Evolutionary conservation across 1,284 basidiomycete species (phyloP), one percentile per base, ranked within the genome.

Genomic region (Xerocomus nothofagi): DNA sequence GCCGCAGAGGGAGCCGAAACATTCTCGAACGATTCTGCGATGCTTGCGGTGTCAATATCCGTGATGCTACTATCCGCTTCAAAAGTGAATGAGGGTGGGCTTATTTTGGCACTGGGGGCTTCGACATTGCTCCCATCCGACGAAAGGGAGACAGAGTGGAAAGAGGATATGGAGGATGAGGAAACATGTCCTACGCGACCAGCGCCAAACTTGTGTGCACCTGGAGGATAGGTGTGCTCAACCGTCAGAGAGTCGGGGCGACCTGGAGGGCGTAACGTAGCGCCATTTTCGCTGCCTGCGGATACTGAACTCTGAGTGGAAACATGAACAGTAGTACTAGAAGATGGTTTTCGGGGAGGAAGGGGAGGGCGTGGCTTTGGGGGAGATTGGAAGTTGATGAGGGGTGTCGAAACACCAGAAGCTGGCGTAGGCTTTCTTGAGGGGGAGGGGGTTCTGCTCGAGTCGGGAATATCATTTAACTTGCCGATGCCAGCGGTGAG

Each of bases 131-230:
- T 71, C n/a, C 75, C 76, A 54, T 86, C 83, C 9, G 84, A 86
- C 3, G 87, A 89, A 4, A 90, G 76, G 0, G 88, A 90, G 15
- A 90, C 84, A 0, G 88, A 89, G 58, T 88, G 86, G 54, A 90
- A 88, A 17, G 87, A 90, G 6, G 87, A 88, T 32, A 89, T 77
- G 29, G 88, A 90, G 2, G 86, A 86, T 3, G 77, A 78, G 2
- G 78, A 78, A 3, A 71, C 78, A 64, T 90, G 86, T 24, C 75
- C 71, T 7, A 65, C 48, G 49, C 66, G 59, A 62, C 47, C 57
- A 63, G 61, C 53, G 67, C 61, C 61, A 54, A 62, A 67, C 55
- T 57, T 55, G 64, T 60, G 55, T 73, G 74, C 43, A 69, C 60
- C 56, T 33, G 69, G 57, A 12, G 82, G 82, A 57, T 84, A 84